Evolutionary conservation across 805 yeast genomes (phyloP).

Genomic region (Barnettozyma sucrosica): DNA sequence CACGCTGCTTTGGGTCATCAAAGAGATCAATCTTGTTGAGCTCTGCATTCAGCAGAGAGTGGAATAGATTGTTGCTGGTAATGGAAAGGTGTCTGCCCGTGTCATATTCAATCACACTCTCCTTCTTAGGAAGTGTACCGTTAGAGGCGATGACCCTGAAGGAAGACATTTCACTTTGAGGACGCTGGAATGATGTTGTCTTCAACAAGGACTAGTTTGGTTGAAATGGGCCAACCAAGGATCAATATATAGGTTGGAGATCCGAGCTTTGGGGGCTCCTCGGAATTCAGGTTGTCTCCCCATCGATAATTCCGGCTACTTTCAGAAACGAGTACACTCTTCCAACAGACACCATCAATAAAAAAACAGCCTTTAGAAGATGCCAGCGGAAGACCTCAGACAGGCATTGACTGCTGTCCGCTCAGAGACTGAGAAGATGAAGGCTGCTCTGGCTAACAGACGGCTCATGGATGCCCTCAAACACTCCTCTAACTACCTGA

Average conservation of each 20-base stretch:
- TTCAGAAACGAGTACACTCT: neutral
- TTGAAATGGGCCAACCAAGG: no score
- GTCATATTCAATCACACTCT: neutral
- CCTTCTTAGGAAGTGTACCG: neutral
- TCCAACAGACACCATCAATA: neutral
- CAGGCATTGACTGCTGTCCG: constrained; percentile 7
- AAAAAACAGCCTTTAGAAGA: neutral
- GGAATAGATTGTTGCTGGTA: constrained; percentile 22
- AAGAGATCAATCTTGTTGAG: constrained; percentile 23
- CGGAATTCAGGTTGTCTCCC: neutral
- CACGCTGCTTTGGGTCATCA: constrained; percentile 12
- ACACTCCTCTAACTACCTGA: constrained; percentile 76
- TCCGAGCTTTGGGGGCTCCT: neutral
- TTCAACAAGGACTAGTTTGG: no score
- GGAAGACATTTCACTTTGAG: neutral
- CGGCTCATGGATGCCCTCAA: constrained; percentile 82
- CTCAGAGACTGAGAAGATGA: constrained; percentile 8
- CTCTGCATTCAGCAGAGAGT: constrained; percentile 24
- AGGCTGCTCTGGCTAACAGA: constrained; percentile 24
- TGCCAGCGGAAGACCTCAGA: constrained; percentile 6
- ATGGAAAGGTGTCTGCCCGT: constrained; percentile 16
- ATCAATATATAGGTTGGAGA: no score
- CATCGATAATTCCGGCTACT: constrained; percentile 2
- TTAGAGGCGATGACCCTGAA: neutral
- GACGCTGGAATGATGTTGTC: neutral